Evolutionary conservation across 345 rosid genomes (phyloP).

Genomic region (Melaleuca alternifolia): DNA sequence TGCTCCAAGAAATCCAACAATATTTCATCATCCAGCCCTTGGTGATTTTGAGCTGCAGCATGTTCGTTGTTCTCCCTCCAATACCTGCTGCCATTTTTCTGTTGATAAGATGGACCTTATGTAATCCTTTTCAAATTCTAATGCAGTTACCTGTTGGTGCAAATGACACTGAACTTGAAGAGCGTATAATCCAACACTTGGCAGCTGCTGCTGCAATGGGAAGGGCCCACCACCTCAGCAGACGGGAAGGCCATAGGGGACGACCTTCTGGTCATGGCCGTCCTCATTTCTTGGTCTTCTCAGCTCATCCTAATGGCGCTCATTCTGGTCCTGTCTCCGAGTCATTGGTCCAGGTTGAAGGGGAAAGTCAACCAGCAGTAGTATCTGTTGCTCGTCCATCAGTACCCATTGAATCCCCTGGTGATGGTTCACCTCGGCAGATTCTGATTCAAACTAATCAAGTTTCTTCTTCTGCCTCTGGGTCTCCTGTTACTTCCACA

Average conservation of each 20-base stretch:
- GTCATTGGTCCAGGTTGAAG: constrained; percentile 14
- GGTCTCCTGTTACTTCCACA: constrained; percentile 15
- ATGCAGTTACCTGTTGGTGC: constrained; percentile 58
- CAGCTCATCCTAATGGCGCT: constrained; percentile 27
- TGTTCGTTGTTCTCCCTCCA: constrained; percentile 20
- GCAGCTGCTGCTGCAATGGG: constrained; percentile 69
- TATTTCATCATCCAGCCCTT: constrained; percentile 58
- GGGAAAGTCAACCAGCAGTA: constrained; percentile 26
- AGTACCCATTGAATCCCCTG: constrained; percentile 7
- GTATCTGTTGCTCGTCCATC: constrained; percentile 18
- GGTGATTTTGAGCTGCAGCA: constrained; percentile 64
- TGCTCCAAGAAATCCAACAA: constrained; percentile 38
- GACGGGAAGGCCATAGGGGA: constrained; percentile 48
- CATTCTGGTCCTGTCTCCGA: constrained; percentile 21
- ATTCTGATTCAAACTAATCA: constrained; percentile 14
- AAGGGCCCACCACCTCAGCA: constrained; percentile 35
- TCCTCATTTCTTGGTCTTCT: constrained; percentile 46
- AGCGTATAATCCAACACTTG: constrained; percentile 65
- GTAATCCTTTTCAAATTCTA: neutral
- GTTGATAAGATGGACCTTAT: neutral
- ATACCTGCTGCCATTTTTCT: neutral
- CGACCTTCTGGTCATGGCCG: constrained; percentile 41
- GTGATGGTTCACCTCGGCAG: constrained; percentile 19
- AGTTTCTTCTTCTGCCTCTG: constrained; percentile 19
- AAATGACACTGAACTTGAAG: constrained; percentile 62